Evolutionary conservation across 2,329 filamentous ascomycete genomes (phyloP).

Genomic region (Arthrinium phaeospermum): DNA sequence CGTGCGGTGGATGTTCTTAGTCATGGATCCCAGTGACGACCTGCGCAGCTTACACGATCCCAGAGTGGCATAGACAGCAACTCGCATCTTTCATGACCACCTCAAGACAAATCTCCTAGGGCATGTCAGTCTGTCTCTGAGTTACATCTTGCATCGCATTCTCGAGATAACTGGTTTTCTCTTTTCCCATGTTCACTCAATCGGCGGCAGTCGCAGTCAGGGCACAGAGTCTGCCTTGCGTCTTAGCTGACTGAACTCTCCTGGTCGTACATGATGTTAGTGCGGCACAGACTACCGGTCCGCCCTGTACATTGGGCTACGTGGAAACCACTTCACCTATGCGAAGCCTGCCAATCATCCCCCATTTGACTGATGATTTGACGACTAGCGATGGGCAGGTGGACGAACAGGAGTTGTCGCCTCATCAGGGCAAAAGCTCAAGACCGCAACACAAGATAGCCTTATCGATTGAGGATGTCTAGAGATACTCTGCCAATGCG

Average conservation of each 20-base stretch:
- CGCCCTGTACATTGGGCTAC: not conserved
- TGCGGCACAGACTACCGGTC: not conserved
- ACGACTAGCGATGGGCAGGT: not conserved
- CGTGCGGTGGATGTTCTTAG: not conserved
- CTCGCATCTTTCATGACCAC: not conserved
- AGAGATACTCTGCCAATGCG: not conserved
- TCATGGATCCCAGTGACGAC: not conserved
- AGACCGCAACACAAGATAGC: no score
- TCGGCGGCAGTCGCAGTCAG: not conserved
- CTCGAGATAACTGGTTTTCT: not conserved
- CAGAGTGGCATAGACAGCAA: not conserved
- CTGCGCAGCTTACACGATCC: not conserved
- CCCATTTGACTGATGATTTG: not conserved
- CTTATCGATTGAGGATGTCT: no score
- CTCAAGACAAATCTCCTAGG: not conserved
- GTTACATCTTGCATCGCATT: not conserved
- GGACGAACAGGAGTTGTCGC: no score
- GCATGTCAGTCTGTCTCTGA: not conserved
- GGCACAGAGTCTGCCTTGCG: not conserved
- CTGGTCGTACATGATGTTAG: not conserved
- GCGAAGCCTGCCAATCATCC: not conserved
- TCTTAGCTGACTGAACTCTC: not conserved
- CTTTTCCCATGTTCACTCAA: not conserved
- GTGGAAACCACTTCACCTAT: not conserved
- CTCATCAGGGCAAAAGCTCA: no score